phyloP scores from a whole-genome alignment of 306 rosid species.

The Aeschynomene evenia region DNA sequence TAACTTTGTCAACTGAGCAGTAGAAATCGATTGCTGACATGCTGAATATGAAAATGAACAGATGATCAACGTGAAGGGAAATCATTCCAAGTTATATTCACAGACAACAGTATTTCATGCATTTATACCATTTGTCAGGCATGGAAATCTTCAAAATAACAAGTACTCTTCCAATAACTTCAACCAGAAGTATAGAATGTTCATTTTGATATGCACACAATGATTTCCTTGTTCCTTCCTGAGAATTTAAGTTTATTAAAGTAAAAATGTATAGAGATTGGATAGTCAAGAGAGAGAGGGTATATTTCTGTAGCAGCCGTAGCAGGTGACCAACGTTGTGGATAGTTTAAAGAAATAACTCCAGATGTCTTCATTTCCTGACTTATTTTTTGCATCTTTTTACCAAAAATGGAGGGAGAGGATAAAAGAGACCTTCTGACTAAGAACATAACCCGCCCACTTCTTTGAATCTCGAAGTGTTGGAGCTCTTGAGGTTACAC shows the following conservation, averaged over 20 bases:
- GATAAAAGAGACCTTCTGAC: background rate
- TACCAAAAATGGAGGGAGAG: background rate
- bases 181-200: background rate
- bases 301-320: too few relatives aligned
- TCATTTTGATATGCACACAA: background rate
- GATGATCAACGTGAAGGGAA: slow-evolving; percentile 9
- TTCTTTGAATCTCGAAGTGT: too few relatives aligned
- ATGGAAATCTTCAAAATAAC: background rate
- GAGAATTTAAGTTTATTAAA: background rate
- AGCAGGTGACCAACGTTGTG: background rate
- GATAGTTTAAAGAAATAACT: background rate
- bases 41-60: slow-evolving; percentile 45
- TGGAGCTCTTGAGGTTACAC: too few relatives aligned
- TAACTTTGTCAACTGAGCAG: slow-evolving; percentile 93
- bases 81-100: background rate
- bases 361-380: background rate
- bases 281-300: background rate
- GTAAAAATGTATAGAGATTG: background rate
- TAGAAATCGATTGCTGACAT: slow-evolving; percentile 96
- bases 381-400: background rate
- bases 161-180: background rate
- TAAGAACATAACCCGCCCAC: too few relatives aligned
- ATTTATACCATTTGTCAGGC: background rate
- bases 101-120: background rate
- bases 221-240: background rate